Evolutionary conservation across 2,329 filamentous ascomycete species (phyloP).

Genomic region (Aspergillus unguis): DNA sequence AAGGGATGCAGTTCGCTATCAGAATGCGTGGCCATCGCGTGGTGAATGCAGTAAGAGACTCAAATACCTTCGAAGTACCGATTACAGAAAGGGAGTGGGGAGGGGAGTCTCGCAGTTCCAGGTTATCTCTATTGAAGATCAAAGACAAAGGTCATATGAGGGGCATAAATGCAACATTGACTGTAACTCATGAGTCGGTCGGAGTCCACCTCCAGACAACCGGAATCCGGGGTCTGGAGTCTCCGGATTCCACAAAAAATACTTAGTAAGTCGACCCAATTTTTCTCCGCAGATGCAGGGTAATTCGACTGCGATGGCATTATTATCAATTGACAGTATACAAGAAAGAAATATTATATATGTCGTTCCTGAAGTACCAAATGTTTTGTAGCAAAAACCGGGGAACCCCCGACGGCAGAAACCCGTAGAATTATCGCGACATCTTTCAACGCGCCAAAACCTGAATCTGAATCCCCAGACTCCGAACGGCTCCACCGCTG

Average conservation of each 20-base stretch:
- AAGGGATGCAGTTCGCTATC: background rate
- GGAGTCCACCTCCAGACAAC: background rate
- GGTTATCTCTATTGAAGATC: too few relatives aligned
- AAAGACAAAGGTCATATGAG: too few relatives aligned
- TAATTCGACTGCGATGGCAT: background rate
- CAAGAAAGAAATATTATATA: background rate
- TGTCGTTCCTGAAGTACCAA: background rate
- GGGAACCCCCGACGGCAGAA: background rate
- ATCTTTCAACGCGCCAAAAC: background rate
- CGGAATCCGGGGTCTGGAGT: constrained; percentile 20
- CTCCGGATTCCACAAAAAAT: constrained; percentile 10
- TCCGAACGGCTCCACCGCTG: background rate
- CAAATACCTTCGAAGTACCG: background rate
- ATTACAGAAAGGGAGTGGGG: background rate
- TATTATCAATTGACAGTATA: background rate
- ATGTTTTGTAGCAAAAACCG: background rate
- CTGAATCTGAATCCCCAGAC: background rate
- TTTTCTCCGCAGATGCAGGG: background rate
- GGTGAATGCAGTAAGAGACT: constrained; percentile 8
- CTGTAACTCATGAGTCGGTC: background rate
- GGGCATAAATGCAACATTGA: too few relatives aligned
- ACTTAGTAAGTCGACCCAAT: background rate
- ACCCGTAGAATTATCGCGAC: constrained; percentile 16
- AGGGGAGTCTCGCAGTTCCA: too few relatives aligned
- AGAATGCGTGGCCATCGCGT: constrained; percentile 14